A percentile compares a stretch with the other conserved stretches of the same genome.
phyloP scores from a whole-genome alignment of 2,329 filamentous ascomycete genomes.

The Parastagonospora avenae region DNA sequence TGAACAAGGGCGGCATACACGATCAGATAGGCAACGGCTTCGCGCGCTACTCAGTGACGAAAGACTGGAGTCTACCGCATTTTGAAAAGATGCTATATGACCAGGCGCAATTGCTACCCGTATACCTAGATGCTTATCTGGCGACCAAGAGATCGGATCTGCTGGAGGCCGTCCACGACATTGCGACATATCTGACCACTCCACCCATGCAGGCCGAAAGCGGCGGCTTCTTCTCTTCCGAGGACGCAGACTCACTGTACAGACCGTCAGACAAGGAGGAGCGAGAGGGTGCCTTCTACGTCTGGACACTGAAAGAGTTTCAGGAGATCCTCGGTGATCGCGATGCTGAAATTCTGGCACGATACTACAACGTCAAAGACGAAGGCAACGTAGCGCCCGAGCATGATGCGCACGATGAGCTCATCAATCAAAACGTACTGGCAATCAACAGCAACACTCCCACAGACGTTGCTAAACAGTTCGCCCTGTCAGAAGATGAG shows the following conservation, averaged over 20 bases:
- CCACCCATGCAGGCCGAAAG: constrained; percentile 67
- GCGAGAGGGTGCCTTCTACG: constrained; percentile 89
- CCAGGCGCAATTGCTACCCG: constrained; percentile 80
- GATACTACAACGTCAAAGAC: constrained; percentile 81
- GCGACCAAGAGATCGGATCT: constrained; percentile 72
- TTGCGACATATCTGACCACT: constrained; percentile 83
- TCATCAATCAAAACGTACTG: constrained; percentile 91
- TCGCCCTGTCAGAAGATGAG: constrained; percentile 72
- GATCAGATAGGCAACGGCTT: constrained; percentile 81
- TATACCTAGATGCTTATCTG: constrained; percentile 87
- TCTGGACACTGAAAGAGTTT: constrained; percentile 91
- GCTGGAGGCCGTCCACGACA: constrained; percentile 76
- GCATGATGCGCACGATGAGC: constrained; percentile 90
- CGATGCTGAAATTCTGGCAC: constrained; percentile 74
- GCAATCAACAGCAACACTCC: constrained; percentile 68
- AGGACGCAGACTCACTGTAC: constrained; percentile 85
- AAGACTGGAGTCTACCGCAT: constrained; percentile 91
- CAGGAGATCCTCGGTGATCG: constrained; percentile 73
- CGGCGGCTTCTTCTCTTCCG: constrained; percentile 84
- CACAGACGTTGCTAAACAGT: constrained; percentile 73
- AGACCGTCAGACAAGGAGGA: constrained; percentile 77
- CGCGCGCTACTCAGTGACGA: constrained; percentile 84
- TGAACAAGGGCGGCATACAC: constrained; percentile 73
- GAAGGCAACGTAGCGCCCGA: constrained; percentile 84
- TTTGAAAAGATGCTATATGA: constrained; percentile 98